Evolutionary conservation across 1,284 basidiomycete genomes (phyloP), one percentile per base, ranked within the genome.

Genomic region (Cryptococcus sp.): DNA sequence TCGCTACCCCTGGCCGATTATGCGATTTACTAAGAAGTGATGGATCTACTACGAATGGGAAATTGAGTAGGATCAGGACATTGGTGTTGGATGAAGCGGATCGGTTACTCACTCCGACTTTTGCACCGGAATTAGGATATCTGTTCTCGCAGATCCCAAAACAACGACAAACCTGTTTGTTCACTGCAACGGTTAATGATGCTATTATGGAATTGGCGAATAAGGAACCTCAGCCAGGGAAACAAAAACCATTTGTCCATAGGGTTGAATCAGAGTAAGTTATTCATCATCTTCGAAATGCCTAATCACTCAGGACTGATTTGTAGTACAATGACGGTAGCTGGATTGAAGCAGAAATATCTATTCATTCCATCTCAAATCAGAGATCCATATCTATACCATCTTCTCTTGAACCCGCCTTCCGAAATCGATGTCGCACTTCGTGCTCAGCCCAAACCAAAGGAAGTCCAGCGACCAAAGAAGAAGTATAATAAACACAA

Each of bases 31-130:
- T 98, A 34, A 82, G 82, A 57, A 91, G 87, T 59, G 86, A 84
- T 48, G 73, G 76, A n/a, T 7, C 19, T 19, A 59, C 56, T 18
- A 82, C 80, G 34, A 85, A 83, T 3, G 93, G 89, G 86, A 85
- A 88, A 68, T 76, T 99, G 7, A 84, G 85, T 2, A 78, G 90
- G 60, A 83, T 96, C 57, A 88, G 87, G 65, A 92, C 90, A 59
- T 74, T 98, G 67, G 93, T 97, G 2, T 80, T 98, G 4, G 94
- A 98, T 73, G 94, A 98, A 78, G 96, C 96, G 0, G 96, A 99
- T 77, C 81, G 94, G 24, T 78, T 99, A 42, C 79, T 99, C 32
- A 91, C 91, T 1, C 80, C 87, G 0, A 93, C 91, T 0, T 99
- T 98, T 68, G 83, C 91, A 3, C 82, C 88, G 0, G 93, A 97